A percentile compares a stretch with the other conserved stretches of the same genome.
Evolutionary conservation across 345 rosid species (phyloP).

Genomic region (Psidium friedrichsthalianum): DNA sequence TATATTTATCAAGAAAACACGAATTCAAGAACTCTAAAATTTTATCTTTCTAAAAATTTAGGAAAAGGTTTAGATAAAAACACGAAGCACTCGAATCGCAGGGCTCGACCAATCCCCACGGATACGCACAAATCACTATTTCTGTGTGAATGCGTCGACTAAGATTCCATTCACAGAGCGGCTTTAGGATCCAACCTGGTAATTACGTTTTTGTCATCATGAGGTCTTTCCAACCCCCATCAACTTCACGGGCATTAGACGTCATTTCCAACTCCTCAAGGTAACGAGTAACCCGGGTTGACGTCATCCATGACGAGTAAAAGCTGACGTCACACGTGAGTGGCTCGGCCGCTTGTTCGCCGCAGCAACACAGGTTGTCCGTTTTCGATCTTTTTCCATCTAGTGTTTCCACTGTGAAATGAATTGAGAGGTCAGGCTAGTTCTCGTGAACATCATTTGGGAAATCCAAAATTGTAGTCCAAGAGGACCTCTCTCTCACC

Average conservation of each 20-base stretch:
- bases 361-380: no score
- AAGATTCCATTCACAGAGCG: neutral
- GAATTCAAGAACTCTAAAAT: no score
- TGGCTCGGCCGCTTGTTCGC: no score
- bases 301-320: neutral
- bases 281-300: neutral
- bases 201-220: neutral
- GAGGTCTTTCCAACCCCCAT: neutral
- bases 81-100: no score
- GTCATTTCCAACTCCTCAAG: neutral
- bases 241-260: neutral
- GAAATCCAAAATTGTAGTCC: neutral
- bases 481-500: neutral
- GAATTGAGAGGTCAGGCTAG: neutral
- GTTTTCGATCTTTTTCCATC: neutral
- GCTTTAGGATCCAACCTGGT: neutral
- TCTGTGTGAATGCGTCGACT: neutral
- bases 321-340: neutral
- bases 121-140: no score
- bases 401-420: no score
- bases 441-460: neutral
- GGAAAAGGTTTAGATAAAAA: no score
- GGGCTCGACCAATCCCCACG: no score
- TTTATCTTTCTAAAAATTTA: no score
- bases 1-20: no score